Conservation (phyloP, 1,284 basidiomycete species). For the Marasmius tenuissimus region DNA sequence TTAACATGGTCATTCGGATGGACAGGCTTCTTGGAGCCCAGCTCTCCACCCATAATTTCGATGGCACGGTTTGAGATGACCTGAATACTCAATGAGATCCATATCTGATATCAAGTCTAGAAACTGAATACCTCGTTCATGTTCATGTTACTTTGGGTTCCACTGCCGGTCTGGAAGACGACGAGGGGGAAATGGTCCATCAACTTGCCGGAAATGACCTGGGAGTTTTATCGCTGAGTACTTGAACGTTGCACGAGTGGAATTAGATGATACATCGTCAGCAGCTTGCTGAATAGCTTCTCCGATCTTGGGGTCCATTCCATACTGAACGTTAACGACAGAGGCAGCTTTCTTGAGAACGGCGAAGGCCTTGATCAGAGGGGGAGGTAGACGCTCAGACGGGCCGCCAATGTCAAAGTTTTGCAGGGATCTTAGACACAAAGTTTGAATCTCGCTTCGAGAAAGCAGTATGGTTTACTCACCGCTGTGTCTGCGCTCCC, state of each 20-base stretch:
- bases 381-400: conserved; percentile 88
- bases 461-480: conserved; percentile 15
- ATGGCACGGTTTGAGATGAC: conserved; percentile 99
- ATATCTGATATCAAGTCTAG: not conserved
- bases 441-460: conserved; percentile 5
- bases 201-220: conserved; percentile 96
- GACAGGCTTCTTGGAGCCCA: conserved; percentile 96
- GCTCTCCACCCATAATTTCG: conserved; percentile 92
- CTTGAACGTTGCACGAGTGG: not conserved
- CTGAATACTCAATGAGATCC: conserved; percentile 35
- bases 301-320: conserved; percentile 87
- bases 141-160: conserved; percentile 99
- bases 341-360: conserved; percentile 98
- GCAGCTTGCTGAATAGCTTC: conserved; percentile 92
- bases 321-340: conserved; percentile 88
- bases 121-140: conserved; percentile 80
- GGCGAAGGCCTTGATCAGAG: conserved; percentile 97
- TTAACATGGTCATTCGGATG: conserved; percentile 99
- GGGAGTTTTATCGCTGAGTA: conserved; percentile 6
- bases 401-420: conserved; percentile 99
- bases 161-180: conserved; percentile 99
- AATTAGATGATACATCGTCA: conserved; percentile 70
- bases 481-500: conserved; percentile 99
- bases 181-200: conserved; percentile 97
- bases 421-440: conserved; percentile 74